Base-by-base conservation (phyloP, 139 green algal species). In the Volvox reticuliferus region DNA sequence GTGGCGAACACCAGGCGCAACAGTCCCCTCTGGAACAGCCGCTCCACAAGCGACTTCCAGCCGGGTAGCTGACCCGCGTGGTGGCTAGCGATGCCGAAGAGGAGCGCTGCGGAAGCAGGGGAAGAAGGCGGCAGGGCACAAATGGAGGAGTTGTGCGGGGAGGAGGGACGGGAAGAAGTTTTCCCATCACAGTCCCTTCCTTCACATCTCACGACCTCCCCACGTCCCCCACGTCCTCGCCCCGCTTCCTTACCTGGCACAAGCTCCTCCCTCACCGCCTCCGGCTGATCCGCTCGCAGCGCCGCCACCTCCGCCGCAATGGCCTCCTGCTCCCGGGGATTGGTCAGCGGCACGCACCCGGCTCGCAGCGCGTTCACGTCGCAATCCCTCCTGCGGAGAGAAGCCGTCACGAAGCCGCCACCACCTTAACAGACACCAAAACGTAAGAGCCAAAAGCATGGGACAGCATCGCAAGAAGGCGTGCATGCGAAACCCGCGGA, bases 1-100 rank as follows among this genome's bases (percentile, higher is more conserved):
- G 98, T 99, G 2, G 98, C 98, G 95, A 99, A 99, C 28, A 99
- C 97, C 35, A 99, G 83, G 93, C 98, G 96, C 22, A 98, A 35
- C 71, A 97, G 80, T 2, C 71, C 82, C 78, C 90, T 89, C 89
- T 99, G 98, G 94, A 99, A 99, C 33, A 98, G 94, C 1, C 91
- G 84, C 94, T 99, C 98, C 12, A 99, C 94, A 6, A 99, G 91
- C 1, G 50, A 61, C 94, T 99, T 99, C 98, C 98, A 99, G 16
- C 92, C 97, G 16, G 98, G 97, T 62, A 99, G 93, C 92, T 96
- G 97, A 37, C 98, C 98, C 1, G 98, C 98, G 91, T 99, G 98
- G 93, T 99, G 98, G 1, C 94, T 93, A 9, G 97, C 96, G 0
- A 99, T 84, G 28, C 98, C 98, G 1, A 62, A 33, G 24, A 96